Evolutionary conservation across 257 asterid genomes (phyloP), one percentile per base, ranked within the genome.

Genomic region (Salvia rosmarinus): DNA sequence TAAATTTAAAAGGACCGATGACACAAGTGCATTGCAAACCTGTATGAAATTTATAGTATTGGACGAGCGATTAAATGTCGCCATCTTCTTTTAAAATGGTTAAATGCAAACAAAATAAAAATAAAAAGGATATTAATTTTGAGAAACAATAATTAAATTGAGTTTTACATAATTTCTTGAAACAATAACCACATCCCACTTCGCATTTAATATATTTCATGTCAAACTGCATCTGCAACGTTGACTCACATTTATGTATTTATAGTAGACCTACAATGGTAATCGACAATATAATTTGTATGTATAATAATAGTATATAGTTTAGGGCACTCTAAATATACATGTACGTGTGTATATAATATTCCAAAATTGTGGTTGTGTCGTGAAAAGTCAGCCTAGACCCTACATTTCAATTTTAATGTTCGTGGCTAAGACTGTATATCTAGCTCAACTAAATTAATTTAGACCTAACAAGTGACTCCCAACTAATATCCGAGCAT

Each of bases 401-500:
- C 70, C 75, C 62, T 40, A 68, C 64, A 25, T 47, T 66, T 56
- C 34, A 47, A 43, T 72, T 59, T 65, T 59, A 72, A 23, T 68
- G 64, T 67, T 59, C 4, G 43, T 71, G 75, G 67, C 69, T 54
- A 51, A 58, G 12, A 64, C 56, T n/a, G 40, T 63, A 64, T n/a
- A n/a, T 52, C 56, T 52, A 35, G 21, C 57, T 11, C 61, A 72
- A 61, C 57, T 70, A 62, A 71, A 55, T 64, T 68, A 54, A n/a
- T 72, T 44, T 44, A 76, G 68, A 47, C 73, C 46, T 25, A 40
- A 17, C 43, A 56, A 14, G 64, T 44, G 71, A 62, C 23, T 35
- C 72, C 73, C 79, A 75, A 78, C 77, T 43, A 69, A 52, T 75
- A 67, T 23, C 78, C 37, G 34, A 30, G 25, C 42, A 58, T 69